Evolutionary conservation across 2,329 filamentous ascomycete genomes (phyloP).

Genomic region (Fusarium ambrosium): DNA sequence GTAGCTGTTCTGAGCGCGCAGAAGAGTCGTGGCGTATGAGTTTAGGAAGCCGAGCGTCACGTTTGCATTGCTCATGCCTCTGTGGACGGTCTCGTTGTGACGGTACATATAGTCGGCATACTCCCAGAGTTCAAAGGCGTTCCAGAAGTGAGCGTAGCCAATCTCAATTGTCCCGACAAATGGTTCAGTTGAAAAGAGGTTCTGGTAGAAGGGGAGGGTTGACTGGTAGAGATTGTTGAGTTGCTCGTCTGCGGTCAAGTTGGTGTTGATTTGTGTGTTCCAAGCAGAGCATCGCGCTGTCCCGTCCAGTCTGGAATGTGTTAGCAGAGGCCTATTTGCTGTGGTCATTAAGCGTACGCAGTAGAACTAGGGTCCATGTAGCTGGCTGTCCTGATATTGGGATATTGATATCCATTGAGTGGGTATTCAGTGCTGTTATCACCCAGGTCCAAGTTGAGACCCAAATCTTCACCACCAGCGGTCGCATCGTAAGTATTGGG

Average conservation of each 20-base stretch:
- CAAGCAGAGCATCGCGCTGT: slow-evolving; percentile 56
- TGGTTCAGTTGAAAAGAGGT: slow-evolving; percentile 55
- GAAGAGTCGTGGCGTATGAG: slow-evolving; percentile 75
- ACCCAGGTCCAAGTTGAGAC: slow-evolving; percentile 53
- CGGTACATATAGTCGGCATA: slow-evolving; percentile 67
- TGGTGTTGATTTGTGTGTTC: slow-evolving; percentile 47
- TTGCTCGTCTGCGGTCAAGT: slow-evolving; percentile 42
- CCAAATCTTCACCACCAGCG: slow-evolving; percentile 54
- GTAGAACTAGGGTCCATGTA: slow-evolving; percentile 59
- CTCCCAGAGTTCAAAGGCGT: slow-evolving; percentile 68
- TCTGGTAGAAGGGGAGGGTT: slow-evolving; percentile 58
- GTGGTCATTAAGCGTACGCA: slow-evolving; percentile 53
- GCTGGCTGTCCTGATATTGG: slow-evolving; percentile 71
- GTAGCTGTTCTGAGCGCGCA: slow-evolving; percentile 69
- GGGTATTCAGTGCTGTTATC: slow-evolving; percentile 72
- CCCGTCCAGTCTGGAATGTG: slow-evolving; percentile 53
- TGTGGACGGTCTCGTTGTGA: slow-evolving; percentile 62
- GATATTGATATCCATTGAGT: slow-evolving; percentile 84
- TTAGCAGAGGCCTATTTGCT: not conserved
- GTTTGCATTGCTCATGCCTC: slow-evolving; percentile 53
- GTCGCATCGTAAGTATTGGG: slow-evolving; percentile 51
- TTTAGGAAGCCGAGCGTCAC: slow-evolving; percentile 62
- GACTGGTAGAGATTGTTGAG: slow-evolving; percentile 45
- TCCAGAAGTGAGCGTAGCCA: slow-evolving; percentile 57
- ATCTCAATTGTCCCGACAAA: slow-evolving; percentile 55